phyloP scores from a whole-genome alignment of 371 early-diverging fungal genomes.

The Syncephalastrum racemosum region DNA sequence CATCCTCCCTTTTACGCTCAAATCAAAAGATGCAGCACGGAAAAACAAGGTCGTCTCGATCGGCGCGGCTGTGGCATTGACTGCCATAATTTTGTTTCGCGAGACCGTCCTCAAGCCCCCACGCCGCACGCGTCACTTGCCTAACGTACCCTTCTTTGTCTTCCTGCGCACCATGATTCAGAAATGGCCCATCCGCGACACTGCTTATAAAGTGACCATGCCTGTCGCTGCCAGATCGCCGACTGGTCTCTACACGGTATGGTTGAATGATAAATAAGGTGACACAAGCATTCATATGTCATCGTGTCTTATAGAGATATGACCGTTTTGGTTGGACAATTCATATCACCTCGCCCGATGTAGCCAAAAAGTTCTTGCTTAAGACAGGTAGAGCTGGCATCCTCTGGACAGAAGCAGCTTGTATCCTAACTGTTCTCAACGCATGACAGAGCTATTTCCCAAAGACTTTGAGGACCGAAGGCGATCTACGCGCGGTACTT shows the following conservation, averaged over 20 bases:
- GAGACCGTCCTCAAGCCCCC: slow-evolving; percentile 1
- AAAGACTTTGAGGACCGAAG: slow-evolving; percentile 9
- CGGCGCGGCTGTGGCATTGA: no score
- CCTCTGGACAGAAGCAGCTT: not conserved
- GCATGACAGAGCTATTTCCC: slow-evolving; percentile 21
- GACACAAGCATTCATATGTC: not conserved
- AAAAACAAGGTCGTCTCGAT: no score
- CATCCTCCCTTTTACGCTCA: no score
- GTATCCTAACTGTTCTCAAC: not conserved
- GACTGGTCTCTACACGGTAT: slow-evolving; percentile 13
- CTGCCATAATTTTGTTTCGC: no score
- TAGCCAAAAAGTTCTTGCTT: slow-evolving; percentile 15
- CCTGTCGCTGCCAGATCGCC: slow-evolving; percentile 5
- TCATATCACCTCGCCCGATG: slow-evolving; percentile 20
- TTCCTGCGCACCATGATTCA: not conserved
- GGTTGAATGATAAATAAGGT: no score
- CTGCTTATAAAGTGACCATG: slow-evolving; percentile 4
- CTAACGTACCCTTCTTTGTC: slow-evolving; percentile 7
- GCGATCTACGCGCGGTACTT: not conserved
- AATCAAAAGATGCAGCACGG: no score
- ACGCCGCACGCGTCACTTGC: slow-evolving; percentile 11
- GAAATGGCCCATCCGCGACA: slow-evolving; percentile 5
- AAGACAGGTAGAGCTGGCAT: slow-evolving; percentile 12
- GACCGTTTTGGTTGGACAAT: slow-evolving; percentile 22
- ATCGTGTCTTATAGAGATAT: not conserved